Base-by-base conservation (phyloP, 169 alveolate species). In the Cryptosporidium canis region DNA sequence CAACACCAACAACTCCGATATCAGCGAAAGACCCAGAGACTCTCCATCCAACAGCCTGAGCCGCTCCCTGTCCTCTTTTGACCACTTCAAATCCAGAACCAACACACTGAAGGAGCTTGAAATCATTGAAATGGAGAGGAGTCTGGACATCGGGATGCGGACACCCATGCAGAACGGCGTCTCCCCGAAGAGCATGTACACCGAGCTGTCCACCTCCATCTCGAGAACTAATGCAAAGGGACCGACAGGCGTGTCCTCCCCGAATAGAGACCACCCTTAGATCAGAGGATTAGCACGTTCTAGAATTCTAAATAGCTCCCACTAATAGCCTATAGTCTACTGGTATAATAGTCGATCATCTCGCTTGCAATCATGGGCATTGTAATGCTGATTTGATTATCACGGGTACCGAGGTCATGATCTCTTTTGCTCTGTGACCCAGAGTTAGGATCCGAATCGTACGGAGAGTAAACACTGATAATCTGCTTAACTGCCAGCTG, bases 361-460 rank as follows among this genome's bases (percentile, higher is more conserved):
- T 48, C 64, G 18, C 84, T 70, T 21, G 33, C 84, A 24, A 70
- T 47, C 83, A 67, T 67, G 3, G 83, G 45, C 27, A 45, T 45
- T 45, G 64, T 67, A 43, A 67, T 67, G 24, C 24, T 44, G 0
- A 45, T 31, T 43, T 27, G 45, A 31, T 65, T 21, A 33, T 65
- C 35, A 12, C 1, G 55, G 29, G 21, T 33, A 65, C 41, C 41
- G 9, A 0, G n/a, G 29, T 67, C 45, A 67, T 45, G n/a, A n/a
- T n/a, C n/a, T 66, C 21, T 64, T 64, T 64, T 35, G 11, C 18
- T n/a, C n/a, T n/a, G n/a, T n/a, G n/a, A n/a, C n/a, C 44, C 51
- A 18, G 18, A 0, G 44, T 43, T 8, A 24, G 64, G 44, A 43
- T 51, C 18, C 5, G 63, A 51, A 51, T 51, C 16, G 24, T 51